These are phyloP conservation scores for Penicillium sp. DNA, from an alignment of 2,329 filamentous ascomycete genomes.

Conservation along the genomic window DNA sequence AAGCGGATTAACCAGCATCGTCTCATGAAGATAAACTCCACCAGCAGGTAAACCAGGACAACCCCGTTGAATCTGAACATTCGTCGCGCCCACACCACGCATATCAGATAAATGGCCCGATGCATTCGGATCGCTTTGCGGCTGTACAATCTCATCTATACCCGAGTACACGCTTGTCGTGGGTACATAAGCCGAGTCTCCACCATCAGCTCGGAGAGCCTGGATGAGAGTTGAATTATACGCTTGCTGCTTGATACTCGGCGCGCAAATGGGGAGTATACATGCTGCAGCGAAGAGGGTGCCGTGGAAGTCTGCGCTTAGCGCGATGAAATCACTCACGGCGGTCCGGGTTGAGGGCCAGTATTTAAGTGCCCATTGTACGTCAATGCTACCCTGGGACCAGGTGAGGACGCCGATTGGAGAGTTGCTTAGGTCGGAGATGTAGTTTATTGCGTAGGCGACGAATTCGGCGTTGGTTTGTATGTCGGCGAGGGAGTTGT, in stretches of 20 bases:
- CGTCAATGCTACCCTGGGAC: slow-evolving; percentile 60
- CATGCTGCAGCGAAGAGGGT: slow-evolving; percentile 40
- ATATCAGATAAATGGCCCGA: slow-evolving; percentile 50
- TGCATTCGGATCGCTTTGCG: slow-evolving; percentile 51
- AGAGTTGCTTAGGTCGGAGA: slow-evolving; percentile 36
- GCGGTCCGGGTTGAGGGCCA: slow-evolving; percentile 23
- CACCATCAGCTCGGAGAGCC: slow-evolving; percentile 48
- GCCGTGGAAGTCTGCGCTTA: slow-evolving; percentile 60
- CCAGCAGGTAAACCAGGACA: slow-evolving; percentile 36
- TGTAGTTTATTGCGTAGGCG: slow-evolving; percentile 63
- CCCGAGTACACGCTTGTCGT: slow-evolving; percentile 59
- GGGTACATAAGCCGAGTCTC: slow-evolving; percentile 59
- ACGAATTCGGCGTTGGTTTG: slow-evolving; percentile 60
- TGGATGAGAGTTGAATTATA: slow-evolving; percentile 20
- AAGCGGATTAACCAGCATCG: slow-evolving; percentile 55
- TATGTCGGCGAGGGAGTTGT: slow-evolving; percentile 51
- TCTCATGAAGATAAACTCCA: slow-evolving; percentile 56
- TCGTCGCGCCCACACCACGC: slow-evolving; percentile 53
- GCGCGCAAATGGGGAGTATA: slow-evolving; percentile 33
- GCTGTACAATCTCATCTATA: slow-evolving; percentile 58
- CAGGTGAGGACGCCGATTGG: slow-evolving; percentile 55
- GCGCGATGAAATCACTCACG: slow-evolving; percentile 56
- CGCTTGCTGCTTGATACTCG: slow-evolving; percentile 51
- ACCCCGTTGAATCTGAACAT: slow-evolving; percentile 52
- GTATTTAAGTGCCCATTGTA: slow-evolving; percentile 60